Percentiles rank a stretch among this genome's conserved stretches.
Evolutionary conservation across 2,329 filamentous ascomycete genomes (phyloP).

Genomic region (Penicillium sp.): DNA sequence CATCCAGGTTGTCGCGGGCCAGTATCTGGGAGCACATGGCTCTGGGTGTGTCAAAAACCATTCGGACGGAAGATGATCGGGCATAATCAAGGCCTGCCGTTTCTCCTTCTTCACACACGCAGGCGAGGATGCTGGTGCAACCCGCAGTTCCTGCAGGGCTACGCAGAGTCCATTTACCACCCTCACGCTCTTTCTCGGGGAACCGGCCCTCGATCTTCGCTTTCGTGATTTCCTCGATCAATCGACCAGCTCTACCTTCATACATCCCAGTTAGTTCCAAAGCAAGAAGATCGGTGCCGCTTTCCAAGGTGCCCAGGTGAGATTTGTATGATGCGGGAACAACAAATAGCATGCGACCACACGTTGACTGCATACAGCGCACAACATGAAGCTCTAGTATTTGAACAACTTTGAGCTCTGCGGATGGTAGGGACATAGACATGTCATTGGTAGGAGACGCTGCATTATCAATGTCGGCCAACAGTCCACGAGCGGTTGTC

Average conservation of each 20-base stretch:
- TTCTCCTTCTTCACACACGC: slow-evolving; percentile 46
- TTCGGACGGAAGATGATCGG: slow-evolving; percentile 36
- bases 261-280: slow-evolving; percentile 76
- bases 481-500: slow-evolving; percentile 73
- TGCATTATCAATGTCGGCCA: slow-evolving; percentile 84
- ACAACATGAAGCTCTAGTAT: slow-evolving; percentile 72
- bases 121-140: slow-evolving; percentile 57
- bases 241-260: slow-evolving; percentile 74
- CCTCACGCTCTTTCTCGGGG: slow-evolving; percentile 79
- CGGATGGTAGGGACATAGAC: slow-evolving; percentile 41
- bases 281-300: slow-evolving; percentile 58
- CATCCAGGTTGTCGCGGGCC: slow-evolving; percentile 44
- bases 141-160: slow-evolving; percentile 65
- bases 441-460: slow-evolving; percentile 56
- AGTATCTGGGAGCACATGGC: slow-evolving; percentile 34
- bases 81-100: slow-evolving; percentile 58
- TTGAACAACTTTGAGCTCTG: slow-evolving; percentile 76
- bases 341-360: slow-evolving; percentile 45
- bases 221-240: slow-evolving; percentile 84
- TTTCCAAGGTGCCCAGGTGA: slow-evolving; percentile 22
- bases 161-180: slow-evolving; percentile 77
- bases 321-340: slow-evolving; percentile 32
- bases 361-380: slow-evolving; percentile 62
- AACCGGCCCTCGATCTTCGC: slow-evolving; percentile 86
- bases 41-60: slow-evolving; percentile 44